phyloP scores from a whole-genome alignment of 2,329 filamentous ascomycete species.

The Bipolaris zeicola region DNA sequence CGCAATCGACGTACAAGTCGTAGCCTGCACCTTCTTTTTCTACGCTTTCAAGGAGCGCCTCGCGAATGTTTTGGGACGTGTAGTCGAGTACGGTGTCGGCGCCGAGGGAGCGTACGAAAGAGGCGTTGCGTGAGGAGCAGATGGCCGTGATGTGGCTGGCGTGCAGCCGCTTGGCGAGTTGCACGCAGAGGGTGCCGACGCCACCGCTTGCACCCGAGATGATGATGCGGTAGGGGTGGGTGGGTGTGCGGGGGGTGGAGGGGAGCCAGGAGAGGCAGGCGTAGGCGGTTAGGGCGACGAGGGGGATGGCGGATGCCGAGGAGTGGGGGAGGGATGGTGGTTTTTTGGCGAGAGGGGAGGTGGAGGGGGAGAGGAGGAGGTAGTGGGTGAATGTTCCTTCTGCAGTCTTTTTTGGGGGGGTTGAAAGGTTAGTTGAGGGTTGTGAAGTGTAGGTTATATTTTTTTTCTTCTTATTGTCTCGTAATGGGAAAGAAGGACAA shows the following conservation, averaged over 20 bases:
- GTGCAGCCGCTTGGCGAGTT: constrained; percentile 46
- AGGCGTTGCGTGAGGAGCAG: constrained; percentile 56
- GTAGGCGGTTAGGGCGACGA: constrained; percentile 49
- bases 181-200: constrained; percentile 45
- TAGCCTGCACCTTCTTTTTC: constrained; percentile 38
- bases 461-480: no score
- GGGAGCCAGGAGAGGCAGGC: constrained; percentile 41
- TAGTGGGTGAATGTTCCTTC: constrained; percentile 39
- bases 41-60: constrained; percentile 40
- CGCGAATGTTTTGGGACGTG: constrained; percentile 37
- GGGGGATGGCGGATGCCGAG: constrained; percentile 40
- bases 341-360: constrained; percentile 34
- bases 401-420: constrained; percentile 13
- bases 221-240: constrained; percentile 27
- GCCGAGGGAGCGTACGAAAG: constrained; percentile 55
- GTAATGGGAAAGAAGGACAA: no score
- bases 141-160: constrained; percentile 55
- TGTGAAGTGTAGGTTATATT: no score
- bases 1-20: constrained; percentile 58
- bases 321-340: constrained; percentile 24
- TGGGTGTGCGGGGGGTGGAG: not conserved
- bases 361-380: constrained; percentile 20
- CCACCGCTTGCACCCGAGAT: constrained; percentile 41
- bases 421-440: no score
- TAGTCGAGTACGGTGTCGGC: constrained; percentile 55